Conservation (phyloP, 2,329 filamentous ascomycete species). For the Xylaria sp. region DNA sequence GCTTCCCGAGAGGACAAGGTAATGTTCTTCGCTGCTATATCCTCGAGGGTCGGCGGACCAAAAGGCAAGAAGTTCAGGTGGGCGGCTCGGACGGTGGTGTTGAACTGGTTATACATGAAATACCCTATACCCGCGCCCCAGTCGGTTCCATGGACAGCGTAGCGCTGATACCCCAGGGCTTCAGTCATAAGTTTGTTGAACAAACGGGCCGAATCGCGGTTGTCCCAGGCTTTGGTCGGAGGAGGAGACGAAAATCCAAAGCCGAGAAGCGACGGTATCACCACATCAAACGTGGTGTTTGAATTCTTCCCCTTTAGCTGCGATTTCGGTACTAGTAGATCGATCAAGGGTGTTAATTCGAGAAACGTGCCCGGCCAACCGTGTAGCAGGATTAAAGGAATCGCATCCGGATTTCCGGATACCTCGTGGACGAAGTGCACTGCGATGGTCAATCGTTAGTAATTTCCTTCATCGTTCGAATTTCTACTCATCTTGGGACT, state of each 20-base stretch:
- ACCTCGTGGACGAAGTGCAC: constrained; percentile 16
- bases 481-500: too few relatives aligned
- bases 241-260: constrained; percentile 10
- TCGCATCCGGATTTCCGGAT: constrained; percentile 3
- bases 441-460: background rate
- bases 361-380: constrained; percentile 18
- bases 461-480: background rate
- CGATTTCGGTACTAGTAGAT: background rate
- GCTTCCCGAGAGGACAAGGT: constrained; percentile 5
- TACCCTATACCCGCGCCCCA: constrained; percentile 9
- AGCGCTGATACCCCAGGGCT: constrained; percentile 11
- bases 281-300: constrained; percentile 10
- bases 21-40: constrained; percentile 11
- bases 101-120: constrained; percentile 14
- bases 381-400: constrained; percentile 17
- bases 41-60: background rate
- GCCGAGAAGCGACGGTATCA: constrained; percentile 19
- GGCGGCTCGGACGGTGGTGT: constrained; percentile 7
- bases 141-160: constrained; percentile 16
- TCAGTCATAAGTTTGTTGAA: constrained; percentile 18
- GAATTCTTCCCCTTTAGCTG: background rate
- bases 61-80: constrained; percentile 16
- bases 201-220: constrained; percentile 1
- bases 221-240: background rate
- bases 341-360: constrained; percentile 10